phyloP scores from a whole-genome alignment of 768 basidiomycete genomes.

The Lentinula detonsa region DNA sequence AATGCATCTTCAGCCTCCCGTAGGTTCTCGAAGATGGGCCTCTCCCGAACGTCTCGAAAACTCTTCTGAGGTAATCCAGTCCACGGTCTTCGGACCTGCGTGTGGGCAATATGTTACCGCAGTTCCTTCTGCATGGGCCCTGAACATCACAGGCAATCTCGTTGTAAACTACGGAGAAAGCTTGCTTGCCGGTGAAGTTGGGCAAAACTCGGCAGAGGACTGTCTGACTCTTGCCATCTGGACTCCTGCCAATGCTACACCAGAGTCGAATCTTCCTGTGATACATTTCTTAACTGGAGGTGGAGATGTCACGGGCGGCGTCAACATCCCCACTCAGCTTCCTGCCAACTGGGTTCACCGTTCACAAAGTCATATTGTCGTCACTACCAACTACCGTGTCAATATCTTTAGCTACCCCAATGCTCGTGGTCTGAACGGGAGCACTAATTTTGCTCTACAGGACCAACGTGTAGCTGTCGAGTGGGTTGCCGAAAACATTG shows the following conservation, averaged over 20 bases:
- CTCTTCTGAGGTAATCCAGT: not conserved
- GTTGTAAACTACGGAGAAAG: conserved; percentile 10
- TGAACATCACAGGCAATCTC: conserved; percentile 8
- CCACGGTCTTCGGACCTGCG: conserved; percentile 5
- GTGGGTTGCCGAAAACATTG: conserved; percentile 14
- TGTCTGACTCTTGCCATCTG: conserved; percentile 11
- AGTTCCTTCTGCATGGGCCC: conserved; percentile 6
- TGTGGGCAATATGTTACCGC: conserved; percentile 10
- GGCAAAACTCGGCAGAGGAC: conserved; percentile 8
- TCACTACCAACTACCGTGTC: conserved; percentile 11
- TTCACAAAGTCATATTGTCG: conserved; percentile 9
- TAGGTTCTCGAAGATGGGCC: conserved; percentile 5
- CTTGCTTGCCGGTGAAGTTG: conserved; percentile 4
- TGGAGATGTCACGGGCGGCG: conserved; percentile 6
- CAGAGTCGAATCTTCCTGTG: conserved; percentile 10
- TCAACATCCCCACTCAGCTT: conserved; percentile 10
- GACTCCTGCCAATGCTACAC: conserved; percentile 8
- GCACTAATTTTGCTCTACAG: conserved; percentile 21
- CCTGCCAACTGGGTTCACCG: conserved; percentile 12
- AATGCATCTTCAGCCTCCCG: conserved; percentile 6
- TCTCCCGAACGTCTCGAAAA: conserved; percentile 3
- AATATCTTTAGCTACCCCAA: conserved; percentile 11
- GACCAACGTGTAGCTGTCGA: conserved; percentile 23
- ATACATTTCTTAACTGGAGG: conserved; percentile 11
- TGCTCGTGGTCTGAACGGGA: conserved; percentile 8